A percentile compares a stretch with the other conserved stretches of the same genome.
phyloP scores from a whole-genome alignment of 768 basidiomycete genomes.

The Boletus reticulatus region DNA sequence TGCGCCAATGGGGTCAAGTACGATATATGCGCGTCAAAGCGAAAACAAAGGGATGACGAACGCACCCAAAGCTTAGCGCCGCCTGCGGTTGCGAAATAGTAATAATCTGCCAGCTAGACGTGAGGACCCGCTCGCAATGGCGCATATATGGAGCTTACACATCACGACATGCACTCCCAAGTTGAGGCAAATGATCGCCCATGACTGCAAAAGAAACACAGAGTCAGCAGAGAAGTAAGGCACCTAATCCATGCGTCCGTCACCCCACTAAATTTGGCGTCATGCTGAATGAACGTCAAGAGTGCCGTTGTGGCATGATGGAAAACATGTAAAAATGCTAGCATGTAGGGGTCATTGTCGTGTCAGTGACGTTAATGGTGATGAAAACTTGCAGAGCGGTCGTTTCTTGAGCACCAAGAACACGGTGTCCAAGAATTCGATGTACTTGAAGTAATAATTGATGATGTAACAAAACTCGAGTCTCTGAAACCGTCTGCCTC shows the following conservation, averaged over 20 bases:
- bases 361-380: neutral
- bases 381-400: conserved; percentile 66
- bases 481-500: conserved; percentile 43
- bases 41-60: neutral
- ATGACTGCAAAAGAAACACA: conserved; percentile 54
- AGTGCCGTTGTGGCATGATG: conserved; percentile 95
- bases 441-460: conserved; percentile 97
- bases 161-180: conserved; percentile 90
- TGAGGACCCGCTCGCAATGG: neutral
- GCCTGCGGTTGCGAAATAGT: conserved; percentile 96
- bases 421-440: conserved; percentile 92
- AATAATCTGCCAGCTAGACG: conserved; percentile 69
- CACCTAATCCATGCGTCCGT: neutral
- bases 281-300: conserved; percentile 87
- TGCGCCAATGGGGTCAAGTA: neutral
- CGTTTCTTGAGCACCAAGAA: conserved; percentile 98
- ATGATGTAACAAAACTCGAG: conserved; percentile 95
- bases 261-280: conserved; percentile 87
- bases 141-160: conserved; percentile 56
- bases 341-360: neutral
- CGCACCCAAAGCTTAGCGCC: conserved; percentile 25
- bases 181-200: conserved; percentile 88
- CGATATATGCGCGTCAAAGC: neutral
- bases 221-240: neutral
- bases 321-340: conserved; percentile 96